Conservation (phyloP, 192 early-diverging fungal genomes). For the Helicostylum pulchrum region DNA sequence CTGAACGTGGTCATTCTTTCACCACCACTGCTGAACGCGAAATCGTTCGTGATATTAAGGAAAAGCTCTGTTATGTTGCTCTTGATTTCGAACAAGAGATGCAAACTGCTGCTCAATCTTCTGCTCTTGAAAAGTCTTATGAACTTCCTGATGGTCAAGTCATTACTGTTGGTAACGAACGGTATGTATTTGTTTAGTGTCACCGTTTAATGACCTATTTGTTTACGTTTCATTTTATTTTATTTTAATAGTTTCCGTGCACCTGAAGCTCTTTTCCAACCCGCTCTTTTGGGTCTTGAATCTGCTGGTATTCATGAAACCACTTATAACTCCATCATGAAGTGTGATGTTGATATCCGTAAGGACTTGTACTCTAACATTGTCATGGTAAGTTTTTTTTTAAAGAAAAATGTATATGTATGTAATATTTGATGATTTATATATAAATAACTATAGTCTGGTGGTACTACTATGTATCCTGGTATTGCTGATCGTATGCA, state of each 20-base stretch:
- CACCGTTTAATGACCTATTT: background rate
- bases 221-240: background rate
- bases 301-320: constrained; percentile 94
- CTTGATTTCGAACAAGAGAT: constrained; percentile 98
- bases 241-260: constrained; percentile 70
- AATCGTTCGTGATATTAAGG: constrained; percentile 99
- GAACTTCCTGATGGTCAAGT: constrained; percentile 98
- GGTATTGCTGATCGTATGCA: constrained; percentile 97
- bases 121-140: constrained; percentile 94
- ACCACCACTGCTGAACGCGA: constrained; percentile 94
- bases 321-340: constrained; percentile 50
- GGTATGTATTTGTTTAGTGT: constrained; percentile 30
- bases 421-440: background rate
- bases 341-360: constrained; percentile 19
- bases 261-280: constrained; percentile 98
- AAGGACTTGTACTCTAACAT: constrained; percentile 19
- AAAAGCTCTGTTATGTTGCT: constrained; percentile 98
- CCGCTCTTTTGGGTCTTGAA: constrained; percentile 87
- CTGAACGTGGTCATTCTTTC: constrained; percentile 95
- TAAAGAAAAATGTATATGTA: background rate
- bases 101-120: constrained; percentile 89
- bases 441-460: constrained; percentile 4
- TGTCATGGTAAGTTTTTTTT: constrained; percentile 12
- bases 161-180: constrained; percentile 97
- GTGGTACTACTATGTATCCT: constrained; percentile 98